A percentile compares a stretch with the other conserved stretches of the same genome.
Evolutionary conservation across 2,329 filamentous ascomycete species (phyloP).

Genomic region (Talaromyces sp.): DNA sequence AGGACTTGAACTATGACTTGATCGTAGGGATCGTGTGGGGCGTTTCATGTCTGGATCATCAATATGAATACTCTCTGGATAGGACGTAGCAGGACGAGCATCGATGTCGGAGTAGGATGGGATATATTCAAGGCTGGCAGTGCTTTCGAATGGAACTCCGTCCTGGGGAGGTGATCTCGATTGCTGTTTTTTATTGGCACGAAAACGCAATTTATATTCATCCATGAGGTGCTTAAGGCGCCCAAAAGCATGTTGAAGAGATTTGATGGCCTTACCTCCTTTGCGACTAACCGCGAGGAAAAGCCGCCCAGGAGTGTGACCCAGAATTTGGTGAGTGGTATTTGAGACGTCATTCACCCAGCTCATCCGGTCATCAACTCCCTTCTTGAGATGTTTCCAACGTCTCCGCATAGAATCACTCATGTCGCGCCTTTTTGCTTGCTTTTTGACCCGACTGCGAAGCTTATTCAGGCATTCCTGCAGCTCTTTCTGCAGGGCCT

Average conservation of each 20-base stretch:
- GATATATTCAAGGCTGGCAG: background rate
- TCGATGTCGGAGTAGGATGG: background rate
- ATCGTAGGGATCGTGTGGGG: background rate
- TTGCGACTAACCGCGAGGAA: background rate
- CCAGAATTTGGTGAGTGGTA: background rate
- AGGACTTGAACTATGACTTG: background rate
- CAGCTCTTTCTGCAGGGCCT: background rate
- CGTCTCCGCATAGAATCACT: background rate
- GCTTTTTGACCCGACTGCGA: background rate
- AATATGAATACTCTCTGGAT: background rate
- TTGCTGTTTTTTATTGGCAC: background rate
- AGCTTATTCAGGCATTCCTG: background rate
- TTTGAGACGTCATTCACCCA: background rate
- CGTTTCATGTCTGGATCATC: background rate
- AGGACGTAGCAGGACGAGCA: background rate
- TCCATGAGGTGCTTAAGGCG: background rate
- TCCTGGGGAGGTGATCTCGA: background rate
- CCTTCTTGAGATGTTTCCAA: background rate
- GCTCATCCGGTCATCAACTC: background rate
- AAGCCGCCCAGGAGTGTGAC: background rate
- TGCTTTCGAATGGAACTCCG: background rate
- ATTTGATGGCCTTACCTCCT: background rate
- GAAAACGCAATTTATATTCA: background rate
- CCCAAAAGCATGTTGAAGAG: background rate
- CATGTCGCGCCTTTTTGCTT: background rate